These are phyloP conservation scores for Chrysoporthe puriensis DNA, from an alignment of 2,329 filamentous ascomycete genomes.

Conservation along the genomic window DNA sequence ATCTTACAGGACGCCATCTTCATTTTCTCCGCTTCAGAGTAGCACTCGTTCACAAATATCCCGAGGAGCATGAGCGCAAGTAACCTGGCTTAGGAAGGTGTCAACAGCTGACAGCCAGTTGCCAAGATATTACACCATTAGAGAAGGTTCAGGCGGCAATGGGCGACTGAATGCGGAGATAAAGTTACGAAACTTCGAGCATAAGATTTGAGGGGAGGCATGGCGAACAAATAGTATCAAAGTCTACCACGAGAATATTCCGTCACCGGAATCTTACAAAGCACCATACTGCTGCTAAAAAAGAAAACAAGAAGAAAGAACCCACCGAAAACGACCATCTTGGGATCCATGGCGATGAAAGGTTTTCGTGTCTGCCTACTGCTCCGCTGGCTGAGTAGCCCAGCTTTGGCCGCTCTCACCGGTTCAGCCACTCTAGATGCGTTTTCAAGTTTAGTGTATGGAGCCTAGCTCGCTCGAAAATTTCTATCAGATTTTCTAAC, in stretches of 20 bases:
- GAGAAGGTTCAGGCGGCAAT: not conserved
- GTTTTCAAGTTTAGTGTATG: constrained; percentile 26
- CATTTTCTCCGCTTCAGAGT: constrained; percentile 5
- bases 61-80: constrained; percentile 4
- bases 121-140: not conserved
- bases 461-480: not conserved
- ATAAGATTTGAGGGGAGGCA: not conserved
- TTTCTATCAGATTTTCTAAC: not conserved
- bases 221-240: too few species aligned
- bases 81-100: not conserved
- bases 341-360: not conserved
- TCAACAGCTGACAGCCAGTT: not conserved
- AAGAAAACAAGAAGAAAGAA: too few species aligned
- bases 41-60: constrained; percentile 9
- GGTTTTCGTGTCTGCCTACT: not conserved
- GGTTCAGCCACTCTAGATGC: constrained; percentile 23
- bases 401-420: constrained; percentile 10
- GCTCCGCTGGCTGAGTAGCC: not conserved
- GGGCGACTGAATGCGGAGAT: not conserved
- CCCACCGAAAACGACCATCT: not conserved
- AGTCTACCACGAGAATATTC: too few species aligned
- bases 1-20: not conserved
- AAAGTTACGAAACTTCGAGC: not conserved
- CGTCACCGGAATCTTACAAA: not conserved
- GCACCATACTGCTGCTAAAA: not conserved